Conservation (phyloP, 495 filamentous ascomycete genomes). For the Niebla homalea region DNA sequence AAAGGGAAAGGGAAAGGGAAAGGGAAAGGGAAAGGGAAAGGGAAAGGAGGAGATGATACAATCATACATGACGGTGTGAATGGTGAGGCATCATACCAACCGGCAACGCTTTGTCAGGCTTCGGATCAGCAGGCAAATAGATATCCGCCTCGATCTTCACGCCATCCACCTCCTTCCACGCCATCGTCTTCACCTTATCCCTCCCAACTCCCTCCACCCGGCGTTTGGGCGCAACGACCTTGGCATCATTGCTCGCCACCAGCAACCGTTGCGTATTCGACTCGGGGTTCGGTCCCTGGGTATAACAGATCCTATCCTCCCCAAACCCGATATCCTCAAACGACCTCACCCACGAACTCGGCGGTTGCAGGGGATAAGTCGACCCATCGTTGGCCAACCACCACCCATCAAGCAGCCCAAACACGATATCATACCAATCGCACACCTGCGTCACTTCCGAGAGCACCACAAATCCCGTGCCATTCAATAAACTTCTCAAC, state of each 20-base stretch:
- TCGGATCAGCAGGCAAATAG: slow-evolving; percentile 20
- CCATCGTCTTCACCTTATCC: slow-evolving; percentile 21
- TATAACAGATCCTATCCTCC: slow-evolving; percentile 31
- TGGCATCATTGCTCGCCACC: slow-evolving; percentile 3
- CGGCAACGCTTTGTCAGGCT: slow-evolving; percentile 8
- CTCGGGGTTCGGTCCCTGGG: slow-evolving; percentile 27
- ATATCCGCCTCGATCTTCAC: slow-evolving; percentile 27
- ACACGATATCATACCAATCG: slow-evolving; percentile 35
- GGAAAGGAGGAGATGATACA: neutral
- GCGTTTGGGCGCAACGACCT: neutral
- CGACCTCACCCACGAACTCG: slow-evolving; percentile 24
- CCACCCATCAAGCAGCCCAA: slow-evolving; percentile 40
- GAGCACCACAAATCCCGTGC: slow-evolving; percentile 28
- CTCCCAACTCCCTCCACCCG: neutral
- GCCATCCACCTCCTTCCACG: slow-evolving; percentile 23
- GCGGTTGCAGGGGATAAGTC: slow-evolving; percentile 27
- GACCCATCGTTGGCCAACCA: slow-evolving; percentile 40
- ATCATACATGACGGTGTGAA: neutral
- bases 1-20: neutral
- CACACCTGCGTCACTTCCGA: slow-evolving; percentile 29
- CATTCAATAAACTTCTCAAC: slow-evolving; percentile 24
- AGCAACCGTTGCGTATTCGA: slow-evolving; percentile 17
- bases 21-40: neutral
- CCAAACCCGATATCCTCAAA: slow-evolving; percentile 31
- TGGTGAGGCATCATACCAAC: slow-evolving; percentile 11